These are phyloP conservation scores for Citrullus amarus DNA, from an alignment of 306 rosid species.

Conservation along the genomic window DNA sequence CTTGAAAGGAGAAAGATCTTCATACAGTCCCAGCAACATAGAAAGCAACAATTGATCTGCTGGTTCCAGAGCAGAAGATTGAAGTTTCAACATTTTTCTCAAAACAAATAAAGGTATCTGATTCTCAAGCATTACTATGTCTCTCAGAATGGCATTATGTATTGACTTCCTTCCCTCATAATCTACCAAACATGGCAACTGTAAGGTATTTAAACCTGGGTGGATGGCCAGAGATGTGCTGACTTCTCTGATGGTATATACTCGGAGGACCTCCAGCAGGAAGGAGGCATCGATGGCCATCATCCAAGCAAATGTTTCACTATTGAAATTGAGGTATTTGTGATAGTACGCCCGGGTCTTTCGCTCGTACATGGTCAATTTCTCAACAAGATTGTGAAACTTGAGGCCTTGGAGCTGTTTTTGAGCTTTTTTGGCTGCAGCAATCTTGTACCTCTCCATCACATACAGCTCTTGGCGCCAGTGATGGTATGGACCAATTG, in stretches of 20 bases:
- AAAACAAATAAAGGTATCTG: conserved; percentile 62
- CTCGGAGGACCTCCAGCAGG: conserved; percentile 55
- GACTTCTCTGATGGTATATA: conserved; percentile 27
- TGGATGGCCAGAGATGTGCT: too few relatives aligned
- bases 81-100: conserved; percentile 43
- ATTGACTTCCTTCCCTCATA: conserved; percentile 43
- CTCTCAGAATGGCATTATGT: conserved; percentile 54
- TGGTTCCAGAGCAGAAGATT: conserved; percentile 22
- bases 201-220: neutral
- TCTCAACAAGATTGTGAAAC: conserved; percentile 33
- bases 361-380: conserved; percentile 33
- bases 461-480: conserved; percentile 67
- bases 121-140: conserved; percentile 68
- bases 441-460: conserved; percentile 61
- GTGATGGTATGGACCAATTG: conserved; percentile 70
- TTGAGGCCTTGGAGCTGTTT: conserved; percentile 30
- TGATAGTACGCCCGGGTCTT: conserved; percentile 51
- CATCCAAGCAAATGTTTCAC: conserved; percentile 71
- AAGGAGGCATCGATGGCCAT: conserved; percentile 61
- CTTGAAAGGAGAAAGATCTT: conserved; percentile 57
- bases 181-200: conserved; percentile 59
- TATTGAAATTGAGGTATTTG: conserved; percentile 51
- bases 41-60: conserved; percentile 34
- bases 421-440: conserved; percentile 47
- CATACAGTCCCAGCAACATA: conserved; percentile 45